Conservation (phyloP, 1,284 basidiomycete genomes). For the Cystobasidium sp. region DNA sequence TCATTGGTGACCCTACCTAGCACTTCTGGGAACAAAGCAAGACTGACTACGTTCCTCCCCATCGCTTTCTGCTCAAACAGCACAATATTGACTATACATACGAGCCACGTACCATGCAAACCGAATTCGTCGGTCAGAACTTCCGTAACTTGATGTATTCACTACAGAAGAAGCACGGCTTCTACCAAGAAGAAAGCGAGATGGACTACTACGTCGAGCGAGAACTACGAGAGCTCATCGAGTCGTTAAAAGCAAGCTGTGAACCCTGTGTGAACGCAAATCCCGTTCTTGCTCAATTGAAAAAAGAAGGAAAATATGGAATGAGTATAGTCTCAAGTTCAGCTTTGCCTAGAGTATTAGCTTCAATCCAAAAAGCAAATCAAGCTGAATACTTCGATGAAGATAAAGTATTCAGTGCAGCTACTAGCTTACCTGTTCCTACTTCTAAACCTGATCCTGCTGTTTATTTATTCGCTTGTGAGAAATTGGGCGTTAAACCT, state of each 20-base stretch:
- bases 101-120: constrained; percentile 25
- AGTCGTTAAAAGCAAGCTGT: constrained; percentile 17
- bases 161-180: constrained; percentile 28
- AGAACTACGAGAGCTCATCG: constrained; percentile 22
- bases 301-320: constrained; percentile 30
- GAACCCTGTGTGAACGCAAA: constrained; percentile 22
- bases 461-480: constrained; percentile 40
- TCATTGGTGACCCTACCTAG: too few relatives aligned
- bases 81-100: constrained; percentile 27
- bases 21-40: too few relatives aligned
- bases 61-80: neutral
- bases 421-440: constrained; percentile 39
- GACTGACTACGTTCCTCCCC: neutral
- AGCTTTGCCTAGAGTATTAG: constrained; percentile 35
- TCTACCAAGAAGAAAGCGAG: constrained; percentile 14
- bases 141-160: constrained; percentile 31
- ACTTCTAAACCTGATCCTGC: constrained; percentile 43
- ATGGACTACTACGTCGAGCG: constrained; percentile 33
- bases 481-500: constrained; percentile 41
- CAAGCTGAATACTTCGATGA: constrained; percentile 34
- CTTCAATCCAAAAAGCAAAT: constrained; percentile 21
- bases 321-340: constrained; percentile 43
- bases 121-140: constrained; percentile 43
- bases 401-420: constrained; percentile 31
- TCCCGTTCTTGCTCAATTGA: constrained; percentile 11